Conservation (phyloP, 371 early-diverging fungal species). For the Nosema muscidifuracis region DNA sequence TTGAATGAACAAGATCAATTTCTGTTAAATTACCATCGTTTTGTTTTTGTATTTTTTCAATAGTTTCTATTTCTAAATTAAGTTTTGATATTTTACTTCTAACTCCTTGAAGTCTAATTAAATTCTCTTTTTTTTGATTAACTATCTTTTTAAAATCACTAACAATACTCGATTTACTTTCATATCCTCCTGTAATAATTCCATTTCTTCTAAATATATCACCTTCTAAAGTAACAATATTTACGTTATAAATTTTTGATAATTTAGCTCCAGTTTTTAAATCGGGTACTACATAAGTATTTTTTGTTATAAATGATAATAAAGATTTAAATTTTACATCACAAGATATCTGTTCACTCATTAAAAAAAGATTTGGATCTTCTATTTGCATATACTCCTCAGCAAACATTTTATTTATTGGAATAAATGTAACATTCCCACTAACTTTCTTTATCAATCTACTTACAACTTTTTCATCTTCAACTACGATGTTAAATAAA, state of each 20-base stretch:
- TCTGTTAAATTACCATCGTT: neutral
- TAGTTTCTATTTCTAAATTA: neutral
- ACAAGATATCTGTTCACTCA: conserved; percentile 30
- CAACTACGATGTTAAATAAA: conserved; percentile 90
- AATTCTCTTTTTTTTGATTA: conserved; percentile 26
- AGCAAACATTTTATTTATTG: conserved; percentile 66
- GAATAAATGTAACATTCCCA: conserved; percentile 92
- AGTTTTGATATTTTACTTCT: conserved; percentile 4
- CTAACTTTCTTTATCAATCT: conserved; percentile 67
- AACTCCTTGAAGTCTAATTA: neutral
- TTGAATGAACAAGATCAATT: neutral
- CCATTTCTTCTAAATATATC: conserved; percentile 57
- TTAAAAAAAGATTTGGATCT: conserved; percentile 21
- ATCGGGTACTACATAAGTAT: conserved; percentile 47
- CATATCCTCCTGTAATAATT: conserved; percentile 60
- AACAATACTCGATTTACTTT: conserved; percentile 29
- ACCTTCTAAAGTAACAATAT: conserved; percentile 58
- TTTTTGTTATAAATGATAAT: conserved; percentile 44
- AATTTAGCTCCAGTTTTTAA: conserved; percentile 40
- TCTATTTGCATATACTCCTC: conserved; percentile 8
- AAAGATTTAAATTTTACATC: conserved; percentile 44
- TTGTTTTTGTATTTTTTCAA: neutral
- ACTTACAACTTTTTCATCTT: conserved; percentile 78
- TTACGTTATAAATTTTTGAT: conserved; percentile 49
- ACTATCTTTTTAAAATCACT: conserved; percentile 38